A percentile compares a stretch with the other conserved stretches of the same genome.
Conservation (phyloP, 2,329 filamentous ascomycete species). For the Monilinia vaccinii-corymbosi region DNA sequence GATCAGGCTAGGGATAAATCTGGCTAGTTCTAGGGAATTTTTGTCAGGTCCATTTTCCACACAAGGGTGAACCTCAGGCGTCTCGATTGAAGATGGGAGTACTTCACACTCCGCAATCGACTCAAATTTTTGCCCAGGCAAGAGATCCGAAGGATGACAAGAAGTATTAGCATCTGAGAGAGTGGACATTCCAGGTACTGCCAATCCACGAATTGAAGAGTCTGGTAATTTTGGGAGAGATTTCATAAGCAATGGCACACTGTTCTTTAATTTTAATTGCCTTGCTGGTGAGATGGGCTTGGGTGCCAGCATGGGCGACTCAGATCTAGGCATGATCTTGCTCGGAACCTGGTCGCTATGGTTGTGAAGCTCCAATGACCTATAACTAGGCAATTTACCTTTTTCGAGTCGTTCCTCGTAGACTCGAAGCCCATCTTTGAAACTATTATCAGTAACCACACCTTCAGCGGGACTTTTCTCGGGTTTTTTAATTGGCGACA, state of each 20-base stretch:
- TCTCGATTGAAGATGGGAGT: not conserved
- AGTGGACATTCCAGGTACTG: not conserved
- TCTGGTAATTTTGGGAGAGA: slow-evolving; percentile 27
- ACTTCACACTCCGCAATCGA: not conserved
- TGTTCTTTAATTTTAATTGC: slow-evolving; percentile 29
- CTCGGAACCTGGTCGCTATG: slow-evolving; percentile 19
- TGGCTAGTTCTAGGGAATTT: not conserved
- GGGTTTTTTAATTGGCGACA: slow-evolving; percentile 10
- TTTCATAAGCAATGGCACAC: slow-evolving; percentile 30
- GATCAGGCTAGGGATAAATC: not conserved
- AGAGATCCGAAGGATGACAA: slow-evolving; percentile 11
- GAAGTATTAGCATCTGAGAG: slow-evolving; percentile 6
- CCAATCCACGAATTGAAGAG: slow-evolving; percentile 3
- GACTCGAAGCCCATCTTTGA: not conserved
- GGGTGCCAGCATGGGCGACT: slow-evolving; percentile 27
- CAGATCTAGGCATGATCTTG: slow-evolving; percentile 19
- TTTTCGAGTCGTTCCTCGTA: slow-evolving; percentile 1
- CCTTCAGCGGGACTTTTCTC: not conserved
- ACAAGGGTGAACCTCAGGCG: not conserved
- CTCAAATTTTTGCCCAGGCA: not conserved
- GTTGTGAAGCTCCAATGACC: slow-evolving; percentile 12
- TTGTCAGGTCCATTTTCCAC: not conserved
- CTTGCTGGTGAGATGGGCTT: slow-evolving; percentile 30
- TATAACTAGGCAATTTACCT: not conserved
- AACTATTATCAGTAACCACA: not conserved